These are phyloP conservation scores for Sonneratia alba DNA, from an alignment of 345 rosid genomes.

Conservation along the genomic window DNA sequence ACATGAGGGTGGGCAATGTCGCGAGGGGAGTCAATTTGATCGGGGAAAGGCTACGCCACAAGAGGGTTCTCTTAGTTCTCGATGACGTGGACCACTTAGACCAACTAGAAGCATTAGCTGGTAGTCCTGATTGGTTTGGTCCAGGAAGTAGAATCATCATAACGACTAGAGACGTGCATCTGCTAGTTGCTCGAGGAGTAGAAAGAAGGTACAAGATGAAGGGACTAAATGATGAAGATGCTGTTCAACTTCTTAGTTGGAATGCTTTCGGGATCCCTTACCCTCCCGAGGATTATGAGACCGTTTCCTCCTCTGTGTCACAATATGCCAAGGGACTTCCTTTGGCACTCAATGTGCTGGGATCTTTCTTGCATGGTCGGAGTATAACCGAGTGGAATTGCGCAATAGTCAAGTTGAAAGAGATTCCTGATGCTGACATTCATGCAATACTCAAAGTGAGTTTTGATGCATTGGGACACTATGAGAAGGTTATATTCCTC, in stretches of 20 bases:
- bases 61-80: conserved; percentile 9
- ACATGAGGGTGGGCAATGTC: background rate
- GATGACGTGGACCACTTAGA: conserved; percentile 15
- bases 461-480: conserved; percentile 6
- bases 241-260: conserved; percentile 11
- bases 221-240: conserved; percentile 4
- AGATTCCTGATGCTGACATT: background rate
- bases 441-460: conserved; percentile 7
- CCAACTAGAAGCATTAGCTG: conserved; percentile 5
- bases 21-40: background rate
- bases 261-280: conserved; percentile 7
- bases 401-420: background rate
- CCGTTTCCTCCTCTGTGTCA: background rate
- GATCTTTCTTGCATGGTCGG: conserved; percentile 11
- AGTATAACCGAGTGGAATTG: conserved; percentile 5
- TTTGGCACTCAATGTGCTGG: conserved; percentile 7
- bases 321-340: conserved; percentile 15
- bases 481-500: conserved; percentile 13
- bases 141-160: conserved; percentile 16
- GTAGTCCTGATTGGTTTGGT: conserved; percentile 14
- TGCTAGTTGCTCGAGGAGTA: background rate
- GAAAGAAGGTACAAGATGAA: background rate
- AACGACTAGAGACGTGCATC: conserved; percentile 11
- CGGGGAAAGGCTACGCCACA: conserved; percentile 4
- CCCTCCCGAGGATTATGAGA: background rate